Conservation (phyloP, 805 yeast genomes). For the Saturnispora dispora region DNA sequence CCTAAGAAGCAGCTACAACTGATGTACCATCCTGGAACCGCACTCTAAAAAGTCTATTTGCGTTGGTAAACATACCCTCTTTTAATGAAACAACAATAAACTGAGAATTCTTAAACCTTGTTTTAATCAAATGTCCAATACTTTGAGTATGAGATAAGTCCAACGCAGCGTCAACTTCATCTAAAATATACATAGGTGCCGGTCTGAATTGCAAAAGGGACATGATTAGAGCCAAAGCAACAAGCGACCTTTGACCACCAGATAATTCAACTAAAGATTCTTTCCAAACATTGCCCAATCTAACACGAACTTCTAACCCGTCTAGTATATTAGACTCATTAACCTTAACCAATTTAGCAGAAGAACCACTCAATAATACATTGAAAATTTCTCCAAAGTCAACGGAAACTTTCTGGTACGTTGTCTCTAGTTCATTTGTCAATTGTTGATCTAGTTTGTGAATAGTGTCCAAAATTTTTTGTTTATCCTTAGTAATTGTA, state of each 20-base stretch:
- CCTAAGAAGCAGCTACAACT: slow-evolving; percentile 63
- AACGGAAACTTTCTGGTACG: slow-evolving; percentile 77
- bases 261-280: slow-evolving; percentile 89
- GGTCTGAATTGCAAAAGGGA: slow-evolving; percentile 92
- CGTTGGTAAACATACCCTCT: slow-evolving; percentile 97
- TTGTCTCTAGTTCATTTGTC: slow-evolving; percentile 67
- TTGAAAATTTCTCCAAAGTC: slow-evolving; percentile 89
- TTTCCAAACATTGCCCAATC: slow-evolving; percentile 90
- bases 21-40: slow-evolving; percentile 96
- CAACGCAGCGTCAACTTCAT: slow-evolving; percentile 97
- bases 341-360: slow-evolving; percentile 78
- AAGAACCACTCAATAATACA: slow-evolving; percentile 81
- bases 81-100: slow-evolving; percentile 93
- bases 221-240: slow-evolving; percentile 85
- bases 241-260: slow-evolving; percentile 94
- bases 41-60: slow-evolving; percentile 87
- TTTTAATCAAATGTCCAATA: slow-evolving; percentile 92
- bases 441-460: slow-evolving; percentile 77
- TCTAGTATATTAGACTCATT: slow-evolving; percentile 76
- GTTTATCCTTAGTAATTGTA: slow-evolving; percentile 82
- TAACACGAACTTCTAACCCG: slow-evolving; percentile 86
- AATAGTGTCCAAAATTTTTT: slow-evolving; percentile 83
- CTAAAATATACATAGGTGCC: slow-evolving; percentile 96
- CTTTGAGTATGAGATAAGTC: slow-evolving; percentile 96
- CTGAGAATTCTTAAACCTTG: slow-evolving; percentile 90